Base-by-base conservation (phyloP, 1,284 basidiomycete species). In the Mycosarcoma mackinlayi region DNA sequence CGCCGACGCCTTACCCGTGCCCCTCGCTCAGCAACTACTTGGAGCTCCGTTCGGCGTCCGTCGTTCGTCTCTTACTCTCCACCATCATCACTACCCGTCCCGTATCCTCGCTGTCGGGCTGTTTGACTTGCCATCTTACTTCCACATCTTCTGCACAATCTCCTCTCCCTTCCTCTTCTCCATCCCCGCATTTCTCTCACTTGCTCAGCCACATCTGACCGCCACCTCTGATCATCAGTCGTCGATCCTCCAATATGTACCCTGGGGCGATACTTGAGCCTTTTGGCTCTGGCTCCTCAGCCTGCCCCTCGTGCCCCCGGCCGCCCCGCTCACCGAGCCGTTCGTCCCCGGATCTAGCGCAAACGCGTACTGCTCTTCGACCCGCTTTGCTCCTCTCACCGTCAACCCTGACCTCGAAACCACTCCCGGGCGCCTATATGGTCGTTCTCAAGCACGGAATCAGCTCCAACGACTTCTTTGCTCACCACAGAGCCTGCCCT, bases 381-480 rank as follows among this genome's bases (percentile, higher is more conserved):
- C 65, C 24, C 35, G 47, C 6, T 73, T 73, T 56, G 70, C 70
- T 50, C 70, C 70, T 23, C 52, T 73, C 27, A 73, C 59, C 48
- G 70, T 58, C 11, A 73, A 73, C 58, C 70, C 70, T 3, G 65
- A 69, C 7, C 70, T 69, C 47, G 71, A 78, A 63, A 66, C 74
- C 48, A 76, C n/a, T 80, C 56, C 61, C 71, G 14, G 69, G 75
- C 41, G n/a, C 62, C 14, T 82, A 80, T 71, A 80, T 82, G 73
- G 67, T 82, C 47, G 69, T 79, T n/a, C 72, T 82, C 61, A 81
- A 81, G 73, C 41, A 71, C 13, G 78, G 77, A 25, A 61, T 80
- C 42, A 54, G 60, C 48, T 56, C 75, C 27, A 51, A 37, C 41
- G 58, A 70, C 27, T 80, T 82, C 51, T 57, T 76, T 27, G 59